Percentiles rank a stretch among this genome's conserved stretches.
Conservation (phyloP, 164 flowering plant species). For the Berberis vulgaris region DNA sequence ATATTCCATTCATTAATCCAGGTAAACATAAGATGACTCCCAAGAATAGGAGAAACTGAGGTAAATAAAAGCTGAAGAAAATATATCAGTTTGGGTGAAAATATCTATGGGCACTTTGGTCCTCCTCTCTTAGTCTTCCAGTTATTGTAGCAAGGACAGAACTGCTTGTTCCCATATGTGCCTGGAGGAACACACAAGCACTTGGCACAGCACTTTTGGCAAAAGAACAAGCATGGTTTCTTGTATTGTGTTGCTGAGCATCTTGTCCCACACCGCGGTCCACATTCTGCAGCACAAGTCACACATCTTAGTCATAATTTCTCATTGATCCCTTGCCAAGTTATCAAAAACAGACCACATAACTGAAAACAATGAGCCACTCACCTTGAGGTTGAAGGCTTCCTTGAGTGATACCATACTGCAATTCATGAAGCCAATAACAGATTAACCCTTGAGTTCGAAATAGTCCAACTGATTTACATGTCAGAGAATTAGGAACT, state of each 20-base stretch:
- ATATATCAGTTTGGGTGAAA: conserved; percentile 3
- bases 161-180: conserved; percentile 16
- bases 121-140: conserved; percentile 20
- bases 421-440: neutral
- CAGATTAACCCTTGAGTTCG: neutral
- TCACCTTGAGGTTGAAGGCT: too few relatives aligned
- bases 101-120: conserved; percentile 12
- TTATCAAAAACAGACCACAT: neutral
- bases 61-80: too few relatives aligned
- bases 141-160: conserved; percentile 15
- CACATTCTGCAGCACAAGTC: conserved; percentile 8
- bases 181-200: conserved; percentile 17
- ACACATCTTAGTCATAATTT: neutral
- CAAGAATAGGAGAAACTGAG: too few relatives aligned
- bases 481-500: neutral
- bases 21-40: too few relatives aligned
- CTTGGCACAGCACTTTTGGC: conserved; percentile 16
- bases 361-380: too few relatives aligned
- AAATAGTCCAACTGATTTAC: neutral
- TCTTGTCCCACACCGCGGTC: conserved; percentile 11
- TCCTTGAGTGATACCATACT: too few relatives aligned
- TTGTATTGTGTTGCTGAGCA: conserved; percentile 13
- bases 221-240: conserved; percentile 15
- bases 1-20: too few relatives aligned
- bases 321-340: neutral